Evolutionary conservation across 164 flowering plant species (phyloP).

Genomic region (Stephania japonica): DNA sequence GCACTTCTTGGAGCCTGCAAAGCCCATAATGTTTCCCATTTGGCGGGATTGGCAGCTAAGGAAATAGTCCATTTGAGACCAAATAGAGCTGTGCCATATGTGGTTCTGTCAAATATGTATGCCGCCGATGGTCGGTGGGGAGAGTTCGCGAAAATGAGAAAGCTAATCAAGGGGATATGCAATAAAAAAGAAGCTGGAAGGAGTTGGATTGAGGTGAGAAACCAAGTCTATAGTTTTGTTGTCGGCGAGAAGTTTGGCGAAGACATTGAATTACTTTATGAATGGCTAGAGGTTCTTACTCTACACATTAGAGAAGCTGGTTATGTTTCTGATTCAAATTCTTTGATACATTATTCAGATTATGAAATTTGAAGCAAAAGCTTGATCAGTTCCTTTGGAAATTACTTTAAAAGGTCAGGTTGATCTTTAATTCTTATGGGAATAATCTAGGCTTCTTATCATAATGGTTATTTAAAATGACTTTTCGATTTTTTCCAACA

Average conservation of each 20-base stretch:
- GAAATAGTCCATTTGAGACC: conserved; percentile 44
- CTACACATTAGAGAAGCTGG: conserved; percentile 44
- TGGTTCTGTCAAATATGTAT: conserved; percentile 56
- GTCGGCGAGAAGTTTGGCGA: conserved; percentile 50
- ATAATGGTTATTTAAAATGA: too few relatives aligned
- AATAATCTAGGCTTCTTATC: too few relatives aligned
- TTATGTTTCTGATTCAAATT: conserved; percentile 33
- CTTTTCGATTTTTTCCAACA: too few relatives aligned
- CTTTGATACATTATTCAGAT: conserved; percentile 28
- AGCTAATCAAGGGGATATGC: conserved; percentile 42
- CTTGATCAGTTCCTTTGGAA: not conserved
- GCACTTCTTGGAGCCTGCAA: conserved; percentile 85
- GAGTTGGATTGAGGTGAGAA: conserved; percentile 74
- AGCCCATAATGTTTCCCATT: conserved; percentile 39
- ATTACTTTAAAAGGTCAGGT: not conserved
- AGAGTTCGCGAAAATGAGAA: conserved; percentile 60
- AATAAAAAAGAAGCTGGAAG: conserved; percentile 66
- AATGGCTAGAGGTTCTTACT: conserved; percentile 31
- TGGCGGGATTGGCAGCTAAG: conserved; percentile 53
- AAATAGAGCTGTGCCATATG: conserved; percentile 43
- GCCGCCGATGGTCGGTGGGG: conserved; percentile 73
- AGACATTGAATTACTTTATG: conserved; percentile 38
- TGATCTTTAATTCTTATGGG: too few relatives aligned
- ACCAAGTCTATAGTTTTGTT: conserved; percentile 54
- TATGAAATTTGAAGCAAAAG: conserved; percentile 24